phyloP scores from a whole-genome alignment of 768 basidiomycete genomes.

The Rhodosporidiobolus sp. region DNA sequence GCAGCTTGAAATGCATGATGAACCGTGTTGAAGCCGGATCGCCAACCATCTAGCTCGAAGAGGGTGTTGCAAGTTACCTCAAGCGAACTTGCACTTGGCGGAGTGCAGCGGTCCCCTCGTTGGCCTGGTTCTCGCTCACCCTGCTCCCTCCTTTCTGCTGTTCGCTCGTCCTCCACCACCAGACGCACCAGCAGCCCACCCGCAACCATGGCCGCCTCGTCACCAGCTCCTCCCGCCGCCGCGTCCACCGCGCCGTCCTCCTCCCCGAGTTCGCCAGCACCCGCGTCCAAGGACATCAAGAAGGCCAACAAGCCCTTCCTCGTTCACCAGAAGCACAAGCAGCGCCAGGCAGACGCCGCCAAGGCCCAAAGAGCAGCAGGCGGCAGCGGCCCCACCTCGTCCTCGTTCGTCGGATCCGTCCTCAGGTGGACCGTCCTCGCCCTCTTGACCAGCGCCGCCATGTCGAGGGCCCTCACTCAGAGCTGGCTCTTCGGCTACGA shows the following conservation, averaged over 20 bases:
- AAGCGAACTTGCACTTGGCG: too few relatives aligned
- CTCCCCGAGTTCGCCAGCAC: background rate
- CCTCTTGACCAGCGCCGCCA: conserved; percentile 50
- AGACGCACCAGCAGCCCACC: too few relatives aligned
- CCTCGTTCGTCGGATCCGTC: background rate
- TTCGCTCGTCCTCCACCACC: too few relatives aligned
- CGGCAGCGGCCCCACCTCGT: background rate
- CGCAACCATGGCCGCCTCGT: too few relatives aligned
- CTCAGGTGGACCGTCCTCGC: conserved; percentile 16
- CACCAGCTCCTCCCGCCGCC: background rate
- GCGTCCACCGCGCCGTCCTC: background rate
- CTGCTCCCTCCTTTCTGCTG: too few relatives aligned
- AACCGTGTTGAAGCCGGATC: too few relatives aligned
- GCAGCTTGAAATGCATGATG: too few relatives aligned
- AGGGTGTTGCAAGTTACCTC: too few relatives aligned
- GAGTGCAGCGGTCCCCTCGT: too few relatives aligned
- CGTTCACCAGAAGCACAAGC: conserved; percentile 59
- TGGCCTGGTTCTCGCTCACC: too few relatives aligned
- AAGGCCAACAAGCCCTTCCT: conserved; percentile 81
- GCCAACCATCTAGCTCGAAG: too few relatives aligned
- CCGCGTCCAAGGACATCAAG: conserved; percentile 51
- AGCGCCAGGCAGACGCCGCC: conserved; percentile 54
- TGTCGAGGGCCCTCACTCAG: conserved; percentile 79
- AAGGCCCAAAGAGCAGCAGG: conserved; percentile 61
- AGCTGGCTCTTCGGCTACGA: conserved; percentile 81